These are phyloP conservation scores for Botryotinia convoluta DNA, from an alignment of 2,329 filamentous ascomycete genomes.

Conservation along the genomic window DNA sequence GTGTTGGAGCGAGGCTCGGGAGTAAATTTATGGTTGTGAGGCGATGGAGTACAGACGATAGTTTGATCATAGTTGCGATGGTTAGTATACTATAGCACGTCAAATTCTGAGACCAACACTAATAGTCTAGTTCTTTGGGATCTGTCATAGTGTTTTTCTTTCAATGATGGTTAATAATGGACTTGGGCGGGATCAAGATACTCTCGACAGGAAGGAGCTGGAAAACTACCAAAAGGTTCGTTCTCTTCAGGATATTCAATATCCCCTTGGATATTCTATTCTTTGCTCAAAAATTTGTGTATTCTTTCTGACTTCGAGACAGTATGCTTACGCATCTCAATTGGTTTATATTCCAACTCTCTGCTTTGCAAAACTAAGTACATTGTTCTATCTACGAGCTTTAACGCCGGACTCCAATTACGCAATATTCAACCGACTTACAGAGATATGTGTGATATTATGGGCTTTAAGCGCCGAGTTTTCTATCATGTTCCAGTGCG, in stretches of 20 bases:
- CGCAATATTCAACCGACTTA: conserved; percentile 22
- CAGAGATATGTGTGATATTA: conserved; percentile 9
- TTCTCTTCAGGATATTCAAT: not conserved
- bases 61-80: conserved; percentile 24
- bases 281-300: not conserved
- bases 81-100: conserved; percentile 22
- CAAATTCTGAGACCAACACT: conserved; percentile 5
- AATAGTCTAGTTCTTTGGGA: conserved; percentile 7
- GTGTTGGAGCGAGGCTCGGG: conserved; percentile 40
- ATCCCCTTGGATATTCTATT: not conserved
- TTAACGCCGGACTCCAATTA: conserved; percentile 14
- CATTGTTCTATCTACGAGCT: conserved; percentile 16
- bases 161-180: conserved; percentile 27
- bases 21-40: conserved; percentile 27
- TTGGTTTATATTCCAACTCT: conserved; percentile 34
- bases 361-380: conserved; percentile 34
- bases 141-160: conserved; percentile 19
- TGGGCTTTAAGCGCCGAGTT: conserved; percentile 15
- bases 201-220: conserved; percentile 18
- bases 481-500: conserved; percentile 33
- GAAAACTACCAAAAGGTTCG: conserved; percentile 27
- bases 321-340: conserved; percentile 35
- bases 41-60: conserved; percentile 24
- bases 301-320: not conserved
- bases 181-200: conserved; percentile 24